phyloP scores from a whole-genome alignment of 2,329 filamentous ascomycete genomes.

The Trichophyton rubrum region DNA sequence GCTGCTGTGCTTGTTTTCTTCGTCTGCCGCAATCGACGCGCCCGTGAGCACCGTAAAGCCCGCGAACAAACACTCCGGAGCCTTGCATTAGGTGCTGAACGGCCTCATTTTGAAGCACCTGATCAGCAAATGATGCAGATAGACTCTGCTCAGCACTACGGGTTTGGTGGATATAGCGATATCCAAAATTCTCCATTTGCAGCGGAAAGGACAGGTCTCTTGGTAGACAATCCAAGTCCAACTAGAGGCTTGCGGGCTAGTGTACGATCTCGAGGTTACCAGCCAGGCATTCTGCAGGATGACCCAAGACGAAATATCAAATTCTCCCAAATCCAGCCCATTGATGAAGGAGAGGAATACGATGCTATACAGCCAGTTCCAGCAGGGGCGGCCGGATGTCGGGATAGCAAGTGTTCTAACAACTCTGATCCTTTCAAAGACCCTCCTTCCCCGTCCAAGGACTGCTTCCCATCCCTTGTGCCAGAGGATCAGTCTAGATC shows the following conservation, averaged over 20 bases:
- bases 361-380: constrained; percentile 26
- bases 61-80: constrained; percentile 46
- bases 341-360: constrained; percentile 51
- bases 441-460: constrained; percentile 12
- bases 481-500: not conserved
- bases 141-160: not conserved
- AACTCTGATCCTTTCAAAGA: constrained; percentile 11
- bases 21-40: constrained; percentile 37
- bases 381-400: constrained; percentile 13
- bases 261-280: constrained; percentile 28
- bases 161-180: not conserved
- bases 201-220: constrained; percentile 32
- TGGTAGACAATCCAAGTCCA: constrained; percentile 31
- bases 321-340: constrained; percentile 48
- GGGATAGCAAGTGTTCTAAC: constrained; percentile 9
- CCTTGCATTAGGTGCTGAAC: constrained; percentile 40
- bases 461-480: constrained; percentile 7
- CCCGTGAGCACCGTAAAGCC: constrained; percentile 23
- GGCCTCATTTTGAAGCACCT: constrained; percentile 28
- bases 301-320: constrained; percentile 37
- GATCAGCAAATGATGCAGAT: not conserved
- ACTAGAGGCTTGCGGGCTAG: constrained; percentile 28
- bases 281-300: constrained; percentile 35
- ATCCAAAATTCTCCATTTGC: constrained; percentile 8
- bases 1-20: constrained; percentile 38